phyloP scores from a whole-genome alignment of 1,139 yeast species.

The Suhomyces chickasaworum region DNA sequence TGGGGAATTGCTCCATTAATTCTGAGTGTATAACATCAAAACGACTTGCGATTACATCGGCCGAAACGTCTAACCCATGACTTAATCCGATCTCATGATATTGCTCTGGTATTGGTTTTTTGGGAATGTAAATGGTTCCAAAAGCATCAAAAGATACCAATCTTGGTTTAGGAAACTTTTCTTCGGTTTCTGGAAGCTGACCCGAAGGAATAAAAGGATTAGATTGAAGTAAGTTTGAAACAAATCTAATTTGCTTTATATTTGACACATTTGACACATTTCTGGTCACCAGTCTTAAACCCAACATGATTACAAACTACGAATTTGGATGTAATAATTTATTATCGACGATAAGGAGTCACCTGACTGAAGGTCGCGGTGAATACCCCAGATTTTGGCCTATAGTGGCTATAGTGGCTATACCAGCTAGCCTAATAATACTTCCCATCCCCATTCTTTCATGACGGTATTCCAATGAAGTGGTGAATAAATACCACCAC shows the following conservation, averaged over 20 bases:
- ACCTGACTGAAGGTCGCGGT: neutral
- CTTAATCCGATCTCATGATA: conserved; percentile 49
- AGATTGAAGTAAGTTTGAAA: conserved; percentile 17
- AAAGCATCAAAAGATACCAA: conserved; percentile 67
- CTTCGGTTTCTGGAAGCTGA: conserved; percentile 31
- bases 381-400: neutral
- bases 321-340: conserved; percentile 1
- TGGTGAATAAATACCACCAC: conserved; percentile 50
- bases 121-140: conserved; percentile 63
- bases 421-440: conserved; percentile 42
- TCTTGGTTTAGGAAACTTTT: conserved; percentile 44
- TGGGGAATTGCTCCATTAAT: conserved; percentile 46
- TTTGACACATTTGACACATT: neutral
- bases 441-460: conserved; percentile 80
- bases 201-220: conserved; percentile 28
- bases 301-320: neutral
- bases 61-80: conserved; percentile 44
- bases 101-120: conserved; percentile 52
- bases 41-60: conserved; percentile 26
- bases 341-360: neutral
- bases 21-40: conserved; percentile 34
- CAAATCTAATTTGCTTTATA: neutral
- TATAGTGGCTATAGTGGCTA: conserved; percentile 15
- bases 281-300: neutral
- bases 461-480: conserved; percentile 71